Evolutionary conservation across 2,329 filamentous ascomycete genomes (phyloP), one percentile per base, ranked within the genome.

Genomic region (Apiospora phragmitis): DNA sequence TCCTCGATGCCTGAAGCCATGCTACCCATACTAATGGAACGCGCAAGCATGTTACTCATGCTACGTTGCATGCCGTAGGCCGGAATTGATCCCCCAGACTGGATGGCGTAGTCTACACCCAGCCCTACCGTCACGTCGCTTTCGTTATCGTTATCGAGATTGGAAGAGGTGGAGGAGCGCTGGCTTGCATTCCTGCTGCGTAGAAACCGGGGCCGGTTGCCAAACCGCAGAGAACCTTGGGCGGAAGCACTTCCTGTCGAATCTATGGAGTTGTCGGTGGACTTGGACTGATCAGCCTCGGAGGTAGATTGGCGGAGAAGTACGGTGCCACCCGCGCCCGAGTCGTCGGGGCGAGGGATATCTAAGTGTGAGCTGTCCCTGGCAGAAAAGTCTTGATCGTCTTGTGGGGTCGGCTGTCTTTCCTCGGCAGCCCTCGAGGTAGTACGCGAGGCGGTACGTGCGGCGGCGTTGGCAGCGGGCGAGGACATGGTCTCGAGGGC

Each of bases 21-120:
- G 79, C 95, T 98, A 29, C 94, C 94, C 71, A 98, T 87, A 81
- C 95, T 98, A 72, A 95, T 91, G 14, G 94, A 89, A 32, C 95
- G 88, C 26, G 92, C 91, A 69, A 97, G 84, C 2, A 84, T 82
- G 72, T 88, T 86, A 78, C 87, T 89, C 32, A 84, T 78, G 70
- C 82, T 85, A 47, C 86, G 85, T 35, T 85, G 83, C 74, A 85
- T 81, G 1, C 85, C 84, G 1, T 93, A 90, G 5, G 89, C 85
- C 16, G 93, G 92, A 21, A 62, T 38, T 11, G 55, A 32, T 35
- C 94, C 93, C 24, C 93, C 94, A 2, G 93, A 93, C 76, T 97
- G 93, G 45, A 97, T 84, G 32, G 93, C 93, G 81, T 92, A 96
- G 79, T 97, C 94, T 11, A 90, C 90, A 8, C 92, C 85, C 12